Conservation (phyloP, 345 rosid genomes). For the Eucalyptus caleyi region DNA sequence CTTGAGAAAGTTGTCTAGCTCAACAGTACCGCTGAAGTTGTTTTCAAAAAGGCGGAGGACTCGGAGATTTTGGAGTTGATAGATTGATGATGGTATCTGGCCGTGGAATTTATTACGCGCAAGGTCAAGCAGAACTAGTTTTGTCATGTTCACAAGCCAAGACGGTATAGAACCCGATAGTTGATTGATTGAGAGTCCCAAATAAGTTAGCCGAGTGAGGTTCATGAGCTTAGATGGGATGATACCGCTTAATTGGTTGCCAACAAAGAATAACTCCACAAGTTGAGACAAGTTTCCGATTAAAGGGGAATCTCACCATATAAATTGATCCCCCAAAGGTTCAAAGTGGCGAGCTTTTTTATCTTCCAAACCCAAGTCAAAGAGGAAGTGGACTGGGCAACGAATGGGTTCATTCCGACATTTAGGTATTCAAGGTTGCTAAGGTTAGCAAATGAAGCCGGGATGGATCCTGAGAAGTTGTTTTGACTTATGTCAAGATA, state of each 20-base stretch:
- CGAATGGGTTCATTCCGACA: neutral
- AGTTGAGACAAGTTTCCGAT: neutral
- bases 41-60: neutral
- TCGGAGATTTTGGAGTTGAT: neutral
- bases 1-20: neutral
- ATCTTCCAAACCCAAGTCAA: neutral
- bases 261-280: rapidly evolving
- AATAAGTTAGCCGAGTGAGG: neutral
- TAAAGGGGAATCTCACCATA: neutral
- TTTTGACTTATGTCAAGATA: rapidly evolving
- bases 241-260: neutral
- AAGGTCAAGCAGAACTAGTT: neutral
- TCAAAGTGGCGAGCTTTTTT: neutral
- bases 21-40: neutral
- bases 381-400: neutral
- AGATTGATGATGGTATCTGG: neutral
- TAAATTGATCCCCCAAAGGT: neutral
- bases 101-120: neutral
- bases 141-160: neutral
- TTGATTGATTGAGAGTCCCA: rapidly evolving
- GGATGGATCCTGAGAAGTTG: neutral
- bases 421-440: neutral
- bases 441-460: slow-evolving; percentile 6
- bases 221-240: neutral
- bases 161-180: neutral